Conservation (phyloP, 345 rosid genomes). For the Linum tenue region DNA sequence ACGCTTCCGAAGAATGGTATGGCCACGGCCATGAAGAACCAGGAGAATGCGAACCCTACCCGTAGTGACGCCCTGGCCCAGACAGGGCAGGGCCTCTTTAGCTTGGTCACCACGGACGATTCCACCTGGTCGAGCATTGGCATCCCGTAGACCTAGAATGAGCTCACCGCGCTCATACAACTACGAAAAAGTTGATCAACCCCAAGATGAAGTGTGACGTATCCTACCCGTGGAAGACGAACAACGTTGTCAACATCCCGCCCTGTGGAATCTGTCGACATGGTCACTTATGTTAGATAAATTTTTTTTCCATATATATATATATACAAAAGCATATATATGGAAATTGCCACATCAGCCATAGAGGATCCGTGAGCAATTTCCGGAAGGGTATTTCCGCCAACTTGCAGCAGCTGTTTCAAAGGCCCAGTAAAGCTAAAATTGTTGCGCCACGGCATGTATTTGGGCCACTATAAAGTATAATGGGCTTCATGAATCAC, state of each 20-base stretch:
- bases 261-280: slow-evolving; percentile 59
- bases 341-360: no score
- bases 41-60: not conserved
- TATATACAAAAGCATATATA: no score
- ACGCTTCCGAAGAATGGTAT: not conserved
- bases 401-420: no score
- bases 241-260: slow-evolving; percentile 44
- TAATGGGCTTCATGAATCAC: no score
- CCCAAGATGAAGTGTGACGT: slow-evolving; percentile 32
- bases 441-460: no score
- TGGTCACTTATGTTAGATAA: no score
- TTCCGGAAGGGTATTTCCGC: no score
- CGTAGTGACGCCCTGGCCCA: slow-evolving; percentile 31
- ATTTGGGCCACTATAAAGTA: no score
- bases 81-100: slow-evolving; percentile 37
- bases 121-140: slow-evolving; percentile 50
- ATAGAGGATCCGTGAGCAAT: no score
- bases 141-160: slow-evolving; percentile 64
- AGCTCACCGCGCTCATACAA: slow-evolving; percentile 40
- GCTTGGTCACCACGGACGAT: slow-evolving; percentile 27
- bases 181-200: slow-evolving; percentile 39
- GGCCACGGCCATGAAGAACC: not conserved
- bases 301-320: no score
- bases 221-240: slow-evolving; percentile 27
- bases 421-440: no score